Base-by-base conservation (phyloP, 306 rosid species). In the Dalbergia cultrata region DNA sequence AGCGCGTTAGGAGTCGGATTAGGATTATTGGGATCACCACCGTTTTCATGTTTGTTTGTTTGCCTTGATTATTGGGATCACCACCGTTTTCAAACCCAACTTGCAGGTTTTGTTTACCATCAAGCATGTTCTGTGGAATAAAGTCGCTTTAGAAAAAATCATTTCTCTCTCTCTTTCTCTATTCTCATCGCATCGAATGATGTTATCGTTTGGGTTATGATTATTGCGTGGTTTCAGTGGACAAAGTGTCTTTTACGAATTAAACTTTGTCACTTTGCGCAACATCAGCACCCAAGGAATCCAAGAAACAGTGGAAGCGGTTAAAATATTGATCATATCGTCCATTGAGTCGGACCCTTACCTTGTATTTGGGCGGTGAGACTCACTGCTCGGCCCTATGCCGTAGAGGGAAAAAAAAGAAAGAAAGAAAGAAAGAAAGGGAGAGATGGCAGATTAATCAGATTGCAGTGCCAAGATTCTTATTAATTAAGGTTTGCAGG, bases 151-250 rank as follows among this genome's bases (percentile, higher is more conserved):
- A 47, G 52, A 82, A 86, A 65, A 60, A 41, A 43, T n/a, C 62
- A 76, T 9, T 71, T 33, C 80, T 7, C 18, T 67, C 63, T 12
- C 12, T 68, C 58, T 76, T 66, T 76, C 54, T 16, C 37, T 22
- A 45, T 78, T 65, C 72, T 80, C 21, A 22, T 53, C 41, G 70
- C 66, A 54, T 68, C 72, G 69, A 79, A 85, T 87, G 77, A 85
- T 90, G 87, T 62, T 89, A 90, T 89, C 92, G 82, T 74, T 57
- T 77, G 74, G 83, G 83, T 67, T 68, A 62, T 77, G 22, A 82
- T 76, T 81, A 67, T 88, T 76, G 83, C 76, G 72, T 69, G 76
- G 72, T 43, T 88, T 72, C 82, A 41, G 22, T 13, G 57, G 90
- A 81, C 84, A 87, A 39, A 84, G 79, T 77, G 74, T 66, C 68